These are phyloP conservation scores for Alternaria triticina DNA, from an alignment of 2,329 filamentous ascomycete species.

Conservation along the genomic window DNA sequence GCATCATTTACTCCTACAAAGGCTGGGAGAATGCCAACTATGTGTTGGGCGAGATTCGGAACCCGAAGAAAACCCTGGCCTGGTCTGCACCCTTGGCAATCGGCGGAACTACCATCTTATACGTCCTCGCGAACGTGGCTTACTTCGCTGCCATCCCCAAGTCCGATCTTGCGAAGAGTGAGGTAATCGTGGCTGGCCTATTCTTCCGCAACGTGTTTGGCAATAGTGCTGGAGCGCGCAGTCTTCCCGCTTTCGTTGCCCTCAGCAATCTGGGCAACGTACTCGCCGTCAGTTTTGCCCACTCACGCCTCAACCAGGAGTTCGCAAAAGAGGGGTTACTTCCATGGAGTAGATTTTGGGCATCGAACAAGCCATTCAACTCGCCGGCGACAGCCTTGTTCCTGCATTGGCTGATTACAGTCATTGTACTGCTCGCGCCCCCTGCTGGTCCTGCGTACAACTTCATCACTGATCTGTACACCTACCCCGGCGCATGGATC, in stretches of 20 bases:
- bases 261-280: constrained; percentile 69
- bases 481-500: constrained; percentile 47
- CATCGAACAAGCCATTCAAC: constrained; percentile 71
- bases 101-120: constrained; percentile 64
- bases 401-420: constrained; percentile 70
- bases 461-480: constrained; percentile 65
- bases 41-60: constrained; percentile 64
- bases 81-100: constrained; percentile 66
- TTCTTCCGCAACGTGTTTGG: constrained; percentile 70
- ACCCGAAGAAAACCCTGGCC: constrained; percentile 61
- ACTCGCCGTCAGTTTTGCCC: constrained; percentile 65
- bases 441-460: constrained; percentile 73
- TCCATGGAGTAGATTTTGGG: constrained; percentile 71
- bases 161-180: constrained; percentile 62
- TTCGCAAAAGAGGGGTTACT: constrained; percentile 73
- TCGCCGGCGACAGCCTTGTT: constrained; percentile 62
- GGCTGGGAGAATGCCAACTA: constrained; percentile 63
- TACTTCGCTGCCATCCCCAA: constrained; percentile 70
- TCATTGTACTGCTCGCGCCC: constrained; percentile 70
- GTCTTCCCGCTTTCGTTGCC: constrained; percentile 61
- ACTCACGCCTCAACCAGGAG: constrained; percentile 67
- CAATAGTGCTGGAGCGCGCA: constrained; percentile 55
- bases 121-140: constrained; percentile 69
- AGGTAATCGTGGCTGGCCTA: constrained; percentile 65
- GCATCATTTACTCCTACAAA: constrained; percentile 67